A percentile compares a stretch with the other conserved stretches of the same genome.
phyloP scores from a whole-genome alignment of 1,284 basidiomycete genomes.

The Marasmius sp. region DNA sequence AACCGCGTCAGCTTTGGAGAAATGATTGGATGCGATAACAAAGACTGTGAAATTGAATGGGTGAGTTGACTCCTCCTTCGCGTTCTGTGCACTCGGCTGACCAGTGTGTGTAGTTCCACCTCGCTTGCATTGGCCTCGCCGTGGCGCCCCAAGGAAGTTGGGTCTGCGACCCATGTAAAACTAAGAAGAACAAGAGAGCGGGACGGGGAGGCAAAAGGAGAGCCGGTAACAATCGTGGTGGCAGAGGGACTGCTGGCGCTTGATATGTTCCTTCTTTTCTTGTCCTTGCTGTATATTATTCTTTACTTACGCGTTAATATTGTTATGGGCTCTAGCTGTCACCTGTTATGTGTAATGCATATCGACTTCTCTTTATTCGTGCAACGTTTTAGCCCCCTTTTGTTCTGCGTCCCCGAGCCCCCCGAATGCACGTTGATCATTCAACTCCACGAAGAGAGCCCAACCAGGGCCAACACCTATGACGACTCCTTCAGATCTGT shows the following conservation, averaged over 20 bases:
- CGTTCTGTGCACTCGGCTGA: slow-evolving; percentile 10
- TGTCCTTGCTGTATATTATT: not conserved
- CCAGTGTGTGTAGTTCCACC: slow-evolving; percentile 70
- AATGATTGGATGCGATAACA: slow-evolving; percentile 97
- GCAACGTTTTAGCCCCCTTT: no score
- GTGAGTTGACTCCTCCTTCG: slow-evolving; percentile 49
- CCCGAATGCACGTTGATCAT: no score
- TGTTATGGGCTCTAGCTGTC: not conserved
- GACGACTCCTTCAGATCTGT: no score
- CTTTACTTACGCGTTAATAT: not conserved
- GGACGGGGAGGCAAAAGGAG: slow-evolving; percentile 52
- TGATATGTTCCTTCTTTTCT: not conserved
- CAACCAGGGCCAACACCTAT: no score
- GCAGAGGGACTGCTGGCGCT: slow-evolving; percentile 7
- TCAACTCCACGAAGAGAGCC: no score
- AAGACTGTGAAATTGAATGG: slow-evolving; percentile 92
- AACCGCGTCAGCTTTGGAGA: slow-evolving; percentile 86
- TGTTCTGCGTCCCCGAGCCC: no score
- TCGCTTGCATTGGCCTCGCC: slow-evolving; percentile 75
- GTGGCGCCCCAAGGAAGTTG: slow-evolving; percentile 77
- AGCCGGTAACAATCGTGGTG: slow-evolving; percentile 23
- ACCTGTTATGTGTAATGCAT: not conserved
- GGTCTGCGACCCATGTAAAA: slow-evolving; percentile 75
- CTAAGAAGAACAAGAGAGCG: slow-evolving; percentile 49
- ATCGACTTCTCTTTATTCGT: not conserved